Conservation (phyloP, 805 yeast species). For the Cyberlindnera nakhonratchasimensis region DNA sequence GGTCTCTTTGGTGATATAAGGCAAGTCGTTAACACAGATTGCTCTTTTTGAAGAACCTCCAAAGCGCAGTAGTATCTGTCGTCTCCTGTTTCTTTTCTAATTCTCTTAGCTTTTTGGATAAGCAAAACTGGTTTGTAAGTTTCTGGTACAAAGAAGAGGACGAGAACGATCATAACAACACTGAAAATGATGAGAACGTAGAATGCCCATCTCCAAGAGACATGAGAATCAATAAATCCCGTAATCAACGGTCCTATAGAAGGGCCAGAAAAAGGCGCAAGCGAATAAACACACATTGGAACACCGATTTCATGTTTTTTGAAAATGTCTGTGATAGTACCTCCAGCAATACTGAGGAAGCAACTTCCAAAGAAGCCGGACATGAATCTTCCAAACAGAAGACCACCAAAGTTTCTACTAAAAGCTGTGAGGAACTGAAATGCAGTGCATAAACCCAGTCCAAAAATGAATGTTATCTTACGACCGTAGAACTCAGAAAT, state of each 20-base stretch:
- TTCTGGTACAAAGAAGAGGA: slow-evolving; percentile 52
- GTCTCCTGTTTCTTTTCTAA: slow-evolving; percentile 54
- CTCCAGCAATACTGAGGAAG: slow-evolving; percentile 74
- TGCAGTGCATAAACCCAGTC: slow-evolving; percentile 54
- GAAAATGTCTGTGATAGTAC: slow-evolving; percentile 70
- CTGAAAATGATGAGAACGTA: slow-evolving; percentile 59
- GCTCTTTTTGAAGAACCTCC: slow-evolving; percentile 37
- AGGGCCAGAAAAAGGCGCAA: slow-evolving; percentile 69
- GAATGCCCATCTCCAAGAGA: slow-evolving; percentile 70
- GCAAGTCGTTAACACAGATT: slow-evolving; percentile 41
- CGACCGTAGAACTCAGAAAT: slow-evolving; percentile 67
- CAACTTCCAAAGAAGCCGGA: slow-evolving; percentile 75
- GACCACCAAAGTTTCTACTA: slow-evolving; percentile 57
- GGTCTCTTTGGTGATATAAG: slow-evolving; percentile 50
- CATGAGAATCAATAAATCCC: slow-evolving; percentile 47
- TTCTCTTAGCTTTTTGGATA: slow-evolving; percentile 46
- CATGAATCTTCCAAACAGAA: slow-evolving; percentile 61
- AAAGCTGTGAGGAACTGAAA: slow-evolving; percentile 56
- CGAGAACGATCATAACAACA: slow-evolving; percentile 49
- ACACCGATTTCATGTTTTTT: slow-evolving; percentile 55
- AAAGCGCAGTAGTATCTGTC: slow-evolving; percentile 39
- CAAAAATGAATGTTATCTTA: slow-evolving; percentile 52
- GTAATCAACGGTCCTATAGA: slow-evolving; percentile 64
- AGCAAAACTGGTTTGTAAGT: slow-evolving; percentile 56
- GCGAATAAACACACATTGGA: slow-evolving; percentile 65